A percentile compares a stretch with the other conserved stretches of the same genome.
Conservation (phyloP, 805 yeast species). For the Lipomyces lipofer region DNA sequence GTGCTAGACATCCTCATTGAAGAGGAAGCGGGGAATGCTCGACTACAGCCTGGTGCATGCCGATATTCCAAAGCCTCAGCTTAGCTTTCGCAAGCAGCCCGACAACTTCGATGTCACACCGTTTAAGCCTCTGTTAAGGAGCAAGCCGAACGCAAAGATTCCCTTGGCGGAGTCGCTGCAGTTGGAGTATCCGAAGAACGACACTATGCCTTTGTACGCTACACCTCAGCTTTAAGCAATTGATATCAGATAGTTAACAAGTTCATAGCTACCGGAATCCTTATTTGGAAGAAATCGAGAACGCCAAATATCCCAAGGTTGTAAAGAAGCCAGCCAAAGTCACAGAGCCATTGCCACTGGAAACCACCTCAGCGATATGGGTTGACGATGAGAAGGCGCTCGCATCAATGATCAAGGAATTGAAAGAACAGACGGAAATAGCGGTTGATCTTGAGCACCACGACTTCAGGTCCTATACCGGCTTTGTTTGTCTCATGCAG, state of each 20-base stretch:
- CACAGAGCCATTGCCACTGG: conserved; percentile 63
- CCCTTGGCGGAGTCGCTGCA: conserved; percentile 55
- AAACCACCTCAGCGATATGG: conserved; percentile 57
- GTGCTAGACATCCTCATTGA: conserved; percentile 48
- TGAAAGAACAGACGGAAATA: conserved; percentile 57
- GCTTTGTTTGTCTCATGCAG: conserved; percentile 91
- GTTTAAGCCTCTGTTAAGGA: conserved; percentile 68
- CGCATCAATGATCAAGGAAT: conserved; percentile 53
- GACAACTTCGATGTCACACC: conserved; percentile 72
- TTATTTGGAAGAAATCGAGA: conserved; percentile 69
- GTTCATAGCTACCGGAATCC: conserved; percentile 64
- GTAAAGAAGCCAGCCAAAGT: conserved; percentile 52
- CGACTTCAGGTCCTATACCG: conserved; percentile 85
- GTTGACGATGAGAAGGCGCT: conserved; percentile 62
- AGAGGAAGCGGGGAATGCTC: conserved; percentile 25
- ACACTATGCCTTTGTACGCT: conserved; percentile 5
- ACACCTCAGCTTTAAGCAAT: neutral
- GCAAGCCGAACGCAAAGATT: conserved; percentile 68
- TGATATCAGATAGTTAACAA: neutral
- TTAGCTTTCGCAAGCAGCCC: conserved; percentile 54
- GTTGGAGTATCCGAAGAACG: conserved; percentile 39
- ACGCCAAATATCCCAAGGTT: conserved; percentile 64
- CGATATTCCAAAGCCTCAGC: conserved; percentile 65
- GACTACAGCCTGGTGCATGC: conserved; percentile 28
- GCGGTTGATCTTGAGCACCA: conserved; percentile 98